phyloP scores from a whole-genome alignment of 2,329 filamentous ascomycete genomes.

The Aphanoascus verrucosus region DNA sequence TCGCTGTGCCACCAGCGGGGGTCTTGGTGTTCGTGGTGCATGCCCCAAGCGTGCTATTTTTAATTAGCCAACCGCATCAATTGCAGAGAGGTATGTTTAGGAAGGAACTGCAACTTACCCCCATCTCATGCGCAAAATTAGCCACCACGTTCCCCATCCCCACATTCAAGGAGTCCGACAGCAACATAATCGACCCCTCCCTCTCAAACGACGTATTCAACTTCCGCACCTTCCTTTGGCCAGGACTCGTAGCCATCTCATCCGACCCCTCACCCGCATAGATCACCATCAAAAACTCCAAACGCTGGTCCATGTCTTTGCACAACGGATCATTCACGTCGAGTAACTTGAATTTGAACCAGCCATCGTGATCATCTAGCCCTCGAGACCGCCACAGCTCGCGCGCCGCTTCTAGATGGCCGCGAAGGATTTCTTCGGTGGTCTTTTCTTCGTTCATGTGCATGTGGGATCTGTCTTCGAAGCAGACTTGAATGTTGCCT shows the following conservation, averaged over 20 bases:
- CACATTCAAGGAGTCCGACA: background rate
- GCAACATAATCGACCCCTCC: background rate
- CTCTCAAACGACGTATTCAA: background rate
- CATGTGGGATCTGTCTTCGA: background rate
- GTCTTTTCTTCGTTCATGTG: background rate
- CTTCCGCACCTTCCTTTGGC: background rate
- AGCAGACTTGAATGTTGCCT: slow-evolving; percentile 2
- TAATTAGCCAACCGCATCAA: background rate
- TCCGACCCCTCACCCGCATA: background rate
- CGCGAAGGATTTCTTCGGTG: slow-evolving; percentile 3
- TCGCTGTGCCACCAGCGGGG: background rate
- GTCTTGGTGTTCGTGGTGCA: slow-evolving; percentile 10
- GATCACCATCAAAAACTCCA: slow-evolving; percentile 4
- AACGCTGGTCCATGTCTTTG: background rate
- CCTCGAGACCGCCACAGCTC: slow-evolving; percentile 1
- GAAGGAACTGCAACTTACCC: background rate
- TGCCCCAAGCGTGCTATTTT: slow-evolving; percentile 8
- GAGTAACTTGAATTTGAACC: background rate
- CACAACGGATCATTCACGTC: background rate
- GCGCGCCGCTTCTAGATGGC: background rate
- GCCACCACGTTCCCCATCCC: slow-evolving; percentile 4
- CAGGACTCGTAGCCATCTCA: slow-evolving; percentile 1
- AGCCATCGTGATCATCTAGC: background rate
- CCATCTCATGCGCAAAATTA: slow-evolving; percentile 9
- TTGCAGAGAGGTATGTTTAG: background rate